Conservation (phyloP, 139 green algal species). For the Haematococcus lacustris region DNA sequence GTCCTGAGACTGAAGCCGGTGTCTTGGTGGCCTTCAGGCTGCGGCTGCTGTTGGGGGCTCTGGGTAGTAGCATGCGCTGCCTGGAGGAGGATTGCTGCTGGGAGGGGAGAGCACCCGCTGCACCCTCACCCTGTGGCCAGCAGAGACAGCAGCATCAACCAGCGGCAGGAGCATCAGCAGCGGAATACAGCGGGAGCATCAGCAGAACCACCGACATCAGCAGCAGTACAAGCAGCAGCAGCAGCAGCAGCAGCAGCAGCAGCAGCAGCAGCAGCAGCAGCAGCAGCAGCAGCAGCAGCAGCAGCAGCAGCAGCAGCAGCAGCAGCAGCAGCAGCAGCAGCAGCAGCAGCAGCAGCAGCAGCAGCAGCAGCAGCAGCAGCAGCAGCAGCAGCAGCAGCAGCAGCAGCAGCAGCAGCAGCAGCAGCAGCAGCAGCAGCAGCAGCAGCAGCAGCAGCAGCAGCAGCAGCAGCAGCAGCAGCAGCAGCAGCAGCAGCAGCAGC, state of each 20-base stretch:
- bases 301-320: constrained; percentile 2
- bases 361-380: constrained; percentile 2
- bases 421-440: constrained; percentile 2
- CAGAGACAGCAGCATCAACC: no score
- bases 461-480: constrained; percentile 2
- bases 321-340: constrained; percentile 2
- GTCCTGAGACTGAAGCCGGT: no score
- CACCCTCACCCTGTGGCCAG: no score
- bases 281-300: constrained; percentile 2
- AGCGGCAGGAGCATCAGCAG: no score
- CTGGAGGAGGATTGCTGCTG: no score
- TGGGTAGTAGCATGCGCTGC: no score
- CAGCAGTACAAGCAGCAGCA: no score
- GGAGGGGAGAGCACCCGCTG: no score
- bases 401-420: constrained; percentile 2
- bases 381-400: constrained; percentile 2
- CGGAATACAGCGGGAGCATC: no score
- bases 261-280: constrained; percentile 2
- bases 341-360: constrained; percentile 2
- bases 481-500: constrained; percentile 1
- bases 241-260: constrained; percentile 1
- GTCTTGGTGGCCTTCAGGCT: no score
- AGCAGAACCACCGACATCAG: no score
- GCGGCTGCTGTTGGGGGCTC: no score
- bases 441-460: constrained; percentile 2